A percentile compares a stretch with the other conserved stretches of the same genome.
Conservation (phyloP, 805 yeast genomes). For the Nakazawaea populi region DNA sequence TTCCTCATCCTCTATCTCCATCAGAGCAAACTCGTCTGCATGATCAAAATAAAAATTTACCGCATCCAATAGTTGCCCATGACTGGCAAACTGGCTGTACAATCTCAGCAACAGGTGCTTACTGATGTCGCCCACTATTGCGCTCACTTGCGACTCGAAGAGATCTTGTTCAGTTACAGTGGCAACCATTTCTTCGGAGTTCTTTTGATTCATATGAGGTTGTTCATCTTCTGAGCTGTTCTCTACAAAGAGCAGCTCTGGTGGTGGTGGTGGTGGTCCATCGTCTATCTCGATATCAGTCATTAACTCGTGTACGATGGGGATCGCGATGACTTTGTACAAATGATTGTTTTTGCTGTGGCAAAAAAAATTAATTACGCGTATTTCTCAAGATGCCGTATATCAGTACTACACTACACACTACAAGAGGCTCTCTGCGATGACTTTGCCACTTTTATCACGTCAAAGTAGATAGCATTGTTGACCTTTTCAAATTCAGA, state of each 20-base stretch:
- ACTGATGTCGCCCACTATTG: conserved; percentile 29
- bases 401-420: no score
- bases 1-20: conserved; percentile 11
- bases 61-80: conserved; percentile 26
- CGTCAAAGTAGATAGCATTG: no score
- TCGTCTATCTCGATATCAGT: neutral
- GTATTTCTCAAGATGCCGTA: no score
- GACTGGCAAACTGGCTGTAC: conserved; percentile 21
- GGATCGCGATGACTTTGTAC: no score
- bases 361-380: no score
- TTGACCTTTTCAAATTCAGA: no score
- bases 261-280: neutral
- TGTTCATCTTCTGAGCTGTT: neutral
- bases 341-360: no score
- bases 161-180: conserved; percentile 11
- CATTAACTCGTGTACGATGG: neutral
- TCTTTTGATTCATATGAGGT: no score
- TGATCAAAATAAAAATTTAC: conserved; percentile 33
- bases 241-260: conserved; percentile 3
- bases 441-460: no score
- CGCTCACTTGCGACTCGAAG: conserved; percentile 26
- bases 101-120: conserved; percentile 16
- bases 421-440: no score
- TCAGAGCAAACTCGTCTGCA: conserved; percentile 9
- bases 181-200: no score